Conservation (phyloP, 345 rosid species). For the Camelina hispida region DNA sequence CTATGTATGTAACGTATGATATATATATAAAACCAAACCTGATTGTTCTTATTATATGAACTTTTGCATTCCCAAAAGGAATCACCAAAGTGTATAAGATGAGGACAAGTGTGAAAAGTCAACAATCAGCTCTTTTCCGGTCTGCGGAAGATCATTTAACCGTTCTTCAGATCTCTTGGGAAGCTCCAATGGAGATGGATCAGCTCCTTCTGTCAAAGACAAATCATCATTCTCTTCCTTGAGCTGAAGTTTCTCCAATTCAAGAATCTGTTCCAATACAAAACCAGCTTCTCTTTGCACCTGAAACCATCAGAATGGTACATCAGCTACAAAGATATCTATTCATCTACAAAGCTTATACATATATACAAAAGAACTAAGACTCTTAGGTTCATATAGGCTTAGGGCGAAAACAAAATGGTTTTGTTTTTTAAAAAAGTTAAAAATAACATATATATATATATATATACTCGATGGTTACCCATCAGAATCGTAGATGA, state of each 20-base stretch:
- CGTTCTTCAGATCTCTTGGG: slow-evolving; percentile 42
- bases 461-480: no score
- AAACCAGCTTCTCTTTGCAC: slow-evolving; percentile 41
- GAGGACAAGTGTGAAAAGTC: slow-evolving; percentile 54
- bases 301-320: slow-evolving; percentile 13
- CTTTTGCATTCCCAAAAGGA: slow-evolving; percentile 62
- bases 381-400: no score
- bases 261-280: slow-evolving; percentile 76
- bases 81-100: slow-evolving; percentile 51
- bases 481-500: no score
- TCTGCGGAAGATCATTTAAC: slow-evolving; percentile 40
- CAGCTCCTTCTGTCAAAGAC: slow-evolving; percentile 31
- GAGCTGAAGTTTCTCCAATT: slow-evolving; percentile 64
- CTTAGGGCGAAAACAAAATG: no score
- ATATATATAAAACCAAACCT: slow-evolving; percentile 32
- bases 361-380: not conserved
- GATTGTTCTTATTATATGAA: not conserved
- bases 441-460: no score
- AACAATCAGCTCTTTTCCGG: slow-evolving; percentile 48
- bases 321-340: slow-evolving; percentile 1
- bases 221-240: slow-evolving; percentile 42
- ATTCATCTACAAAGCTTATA: slow-evolving; percentile 19
- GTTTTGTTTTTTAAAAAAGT: no score
- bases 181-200: slow-evolving; percentile 26
- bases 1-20: slow-evolving; percentile 22